Conservation (phyloP, 78 protist genomes). For the Neovahlkampfia damariscottae region DNA sequence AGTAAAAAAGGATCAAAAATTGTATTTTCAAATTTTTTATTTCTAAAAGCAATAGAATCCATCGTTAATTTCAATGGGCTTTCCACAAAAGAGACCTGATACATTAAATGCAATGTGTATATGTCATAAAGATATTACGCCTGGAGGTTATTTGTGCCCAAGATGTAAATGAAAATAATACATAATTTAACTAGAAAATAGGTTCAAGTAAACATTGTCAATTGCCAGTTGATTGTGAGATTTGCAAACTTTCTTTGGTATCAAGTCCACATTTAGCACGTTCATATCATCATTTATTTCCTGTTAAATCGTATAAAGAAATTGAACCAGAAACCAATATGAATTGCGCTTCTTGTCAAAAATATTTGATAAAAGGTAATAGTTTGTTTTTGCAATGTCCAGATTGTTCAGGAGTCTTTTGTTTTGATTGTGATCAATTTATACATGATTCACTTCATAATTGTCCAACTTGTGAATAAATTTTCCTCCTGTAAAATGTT, state of each 20-base stretch:
- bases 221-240: conserved; percentile 49
- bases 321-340: background rate
- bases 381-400: conserved; percentile 34
- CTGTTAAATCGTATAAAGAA: conserved; percentile 34
- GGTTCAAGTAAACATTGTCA: too few species aligned
- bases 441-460: conserved; percentile 61
- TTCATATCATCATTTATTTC: conserved; percentile 63
- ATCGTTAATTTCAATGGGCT: conserved; percentile 53
- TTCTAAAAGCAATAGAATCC: background rate
- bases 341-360: background rate
- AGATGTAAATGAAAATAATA: conserved; percentile 37
- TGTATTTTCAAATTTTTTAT: background rate
- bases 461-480: conserved; percentile 61
- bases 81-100: conserved; percentile 34
- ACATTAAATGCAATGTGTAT: conserved; percentile 5
- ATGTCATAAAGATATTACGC: conserved; percentile 33
- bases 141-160: conserved; percentile 54
- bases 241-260: conserved; percentile 48
- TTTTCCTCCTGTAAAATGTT: too few species aligned
- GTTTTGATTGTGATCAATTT: conserved; percentile 53
- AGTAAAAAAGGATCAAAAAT: conserved; percentile 16
- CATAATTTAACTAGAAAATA: too few species aligned
- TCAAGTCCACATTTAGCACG: conserved; percentile 68
- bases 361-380: background rate
- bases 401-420: conserved; percentile 31